Evolutionary conservation across 805 yeast species (phyloP).

Genomic region (Saturnispora saitoi): DNA sequence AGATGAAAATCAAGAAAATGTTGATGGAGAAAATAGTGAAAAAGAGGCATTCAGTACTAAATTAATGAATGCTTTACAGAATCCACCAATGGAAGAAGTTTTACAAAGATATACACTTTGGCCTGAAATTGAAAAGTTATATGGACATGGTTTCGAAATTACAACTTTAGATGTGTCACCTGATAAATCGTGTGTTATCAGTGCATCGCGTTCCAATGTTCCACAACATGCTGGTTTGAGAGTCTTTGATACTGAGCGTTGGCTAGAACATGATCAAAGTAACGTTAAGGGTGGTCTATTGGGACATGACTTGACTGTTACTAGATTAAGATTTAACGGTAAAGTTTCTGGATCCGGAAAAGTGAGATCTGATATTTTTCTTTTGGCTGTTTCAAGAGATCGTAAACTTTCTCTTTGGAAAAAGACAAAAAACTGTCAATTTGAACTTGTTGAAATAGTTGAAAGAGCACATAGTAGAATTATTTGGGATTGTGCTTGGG

Average conservation of each 20-base stretch:
- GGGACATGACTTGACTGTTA: slow-evolving; percentile 79
- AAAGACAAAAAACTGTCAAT: slow-evolving; percentile 24
- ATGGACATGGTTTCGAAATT: slow-evolving; percentile 97
- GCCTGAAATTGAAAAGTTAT: slow-evolving; percentile 91
- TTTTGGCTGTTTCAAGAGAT: slow-evolving; percentile 73
- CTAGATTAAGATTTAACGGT: slow-evolving; percentile 54
- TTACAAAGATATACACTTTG: slow-evolving; percentile 85
- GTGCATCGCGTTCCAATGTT: slow-evolving; percentile 86
- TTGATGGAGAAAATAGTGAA: slow-evolving; percentile 20
- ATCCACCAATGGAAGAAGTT: slow-evolving; percentile 84
- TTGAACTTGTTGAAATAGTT: slow-evolving; percentile 23
- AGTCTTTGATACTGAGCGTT: slow-evolving; percentile 49
- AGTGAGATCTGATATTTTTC: slow-evolving; percentile 29
- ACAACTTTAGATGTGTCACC: slow-evolving; percentile 68
- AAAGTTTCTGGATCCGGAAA: slow-evolving; percentile 47
- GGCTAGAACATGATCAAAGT: slow-evolving; percentile 53
- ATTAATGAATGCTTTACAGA: slow-evolving; percentile 35
- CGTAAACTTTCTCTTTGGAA: slow-evolving; percentile 76
- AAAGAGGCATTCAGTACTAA: slow-evolving; percentile 34
- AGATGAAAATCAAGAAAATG: slow-evolving; percentile 32
- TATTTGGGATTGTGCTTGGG: slow-evolving; percentile 94
- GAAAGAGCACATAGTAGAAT: slow-evolving; percentile 85
- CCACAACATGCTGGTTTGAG: slow-evolving; percentile 80
- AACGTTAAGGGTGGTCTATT: slow-evolving; percentile 33
- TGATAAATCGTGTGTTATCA: slow-evolving; percentile 57